Conservation (phyloP, 2,329 filamentous ascomycete species). For the Neofusicoccum cordaticola region DNA sequence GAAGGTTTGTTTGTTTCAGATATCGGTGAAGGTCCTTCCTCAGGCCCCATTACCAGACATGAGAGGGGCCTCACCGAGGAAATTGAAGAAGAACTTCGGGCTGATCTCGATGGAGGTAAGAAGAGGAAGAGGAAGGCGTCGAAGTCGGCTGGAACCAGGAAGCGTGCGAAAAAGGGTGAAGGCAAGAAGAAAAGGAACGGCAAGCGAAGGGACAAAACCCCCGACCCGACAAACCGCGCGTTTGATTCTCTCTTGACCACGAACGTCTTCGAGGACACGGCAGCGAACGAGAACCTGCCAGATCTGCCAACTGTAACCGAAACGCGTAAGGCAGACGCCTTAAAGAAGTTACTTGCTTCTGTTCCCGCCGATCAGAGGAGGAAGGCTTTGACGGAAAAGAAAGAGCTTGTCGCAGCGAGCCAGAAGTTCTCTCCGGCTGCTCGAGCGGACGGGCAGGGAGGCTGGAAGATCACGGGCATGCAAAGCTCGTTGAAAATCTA, state of each 20-base stretch:
- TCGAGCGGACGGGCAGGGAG: constrained; percentile 30
- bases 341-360: constrained; percentile 41
- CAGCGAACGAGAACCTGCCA: constrained; percentile 22
- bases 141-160: neutral
- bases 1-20: neutral
- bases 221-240: neutral
- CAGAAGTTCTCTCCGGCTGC: constrained; percentile 40
- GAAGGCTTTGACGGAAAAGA: constrained; percentile 35
- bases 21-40: neutral
- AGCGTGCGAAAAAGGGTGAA: neutral
- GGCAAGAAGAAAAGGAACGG: constrained; percentile 2
- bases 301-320: constrained; percentile 28
- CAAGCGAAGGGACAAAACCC: neutral
- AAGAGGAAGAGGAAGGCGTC: neutral
- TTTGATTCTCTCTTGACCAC: constrained; percentile 27
- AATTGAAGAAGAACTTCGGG: neutral
- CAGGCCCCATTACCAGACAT: neutral
- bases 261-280: constrained; percentile 35
- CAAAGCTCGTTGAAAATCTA: constrained; percentile 45
- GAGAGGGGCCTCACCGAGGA: neutral
- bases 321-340: constrained; percentile 30
- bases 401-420: constrained; percentile 36
- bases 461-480: constrained; percentile 51
- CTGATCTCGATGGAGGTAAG: neutral
- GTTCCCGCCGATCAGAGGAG: constrained; percentile 37